Base-by-base conservation (phyloP, 2,329 filamentous ascomycete species). In the Arthrobotrys sphaeroides region DNA sequence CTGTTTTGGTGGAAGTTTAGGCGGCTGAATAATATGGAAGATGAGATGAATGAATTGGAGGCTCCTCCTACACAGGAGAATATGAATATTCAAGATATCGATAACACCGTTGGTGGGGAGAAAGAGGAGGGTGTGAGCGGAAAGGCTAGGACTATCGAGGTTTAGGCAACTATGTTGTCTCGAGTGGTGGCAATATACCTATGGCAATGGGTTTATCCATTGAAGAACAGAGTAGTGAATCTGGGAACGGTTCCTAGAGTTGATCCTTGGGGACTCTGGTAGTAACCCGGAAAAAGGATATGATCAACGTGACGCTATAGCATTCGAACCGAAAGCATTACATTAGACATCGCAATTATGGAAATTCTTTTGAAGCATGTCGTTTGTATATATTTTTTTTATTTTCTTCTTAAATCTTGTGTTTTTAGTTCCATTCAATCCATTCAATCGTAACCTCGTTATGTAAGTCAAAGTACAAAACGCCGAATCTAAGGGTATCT, bases 1-100 rank as follows among this genome's bases (percentile, higher is more conserved):
- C 65, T 76, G 5, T 82, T 82, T 68, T 81, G 78, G 78, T 64
- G 78, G 33, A 78, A 72, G 22, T 81, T 81, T 72, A 78, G 77
- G 16, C 75, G 78, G 40, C 78, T 79, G n/a, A 81, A 82, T 75
- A 69, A 74, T 13, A 73, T 79, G 16, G 81, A 82, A 38, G 81
- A 82, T 70, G 69, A 78, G 31, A 78, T 82, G 43, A 82, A 82
- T 28, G 79, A 77, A 62, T 61, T 81, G 10, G 78, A 78, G 3
- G 45, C 42, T 3, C 43, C 53, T 12, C 33, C 53, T 18, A 57
- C 51, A 0, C 12, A 33, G 5, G 47, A 45, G 16, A 49, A 31
- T n/a, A 2, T 60, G 3, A 28, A 57, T 5, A 18, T 10, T 18
- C 13, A 28, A 13, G 28, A 28, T 6, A n/a, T n/a, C n/a, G n/a